Conservation (phyloP, 2,329 filamentous ascomycete genomes). For the Triangularia verruculosa region DNA sequence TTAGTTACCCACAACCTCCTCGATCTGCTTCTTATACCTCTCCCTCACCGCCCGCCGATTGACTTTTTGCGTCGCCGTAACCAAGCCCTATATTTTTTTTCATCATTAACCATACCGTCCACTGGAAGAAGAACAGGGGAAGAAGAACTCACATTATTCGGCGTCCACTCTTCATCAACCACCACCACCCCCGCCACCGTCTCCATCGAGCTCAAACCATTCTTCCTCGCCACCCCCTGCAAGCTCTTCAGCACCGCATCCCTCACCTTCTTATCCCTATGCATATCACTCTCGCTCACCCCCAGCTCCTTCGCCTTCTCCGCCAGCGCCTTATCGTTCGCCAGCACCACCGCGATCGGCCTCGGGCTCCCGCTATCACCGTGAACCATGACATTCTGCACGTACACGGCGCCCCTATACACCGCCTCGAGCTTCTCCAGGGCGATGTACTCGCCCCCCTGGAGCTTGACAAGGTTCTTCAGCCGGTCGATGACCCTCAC, state of each 20-base stretch:
- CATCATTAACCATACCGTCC: neutral
- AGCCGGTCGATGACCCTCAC: conserved; percentile 89
- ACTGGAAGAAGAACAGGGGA: no score
- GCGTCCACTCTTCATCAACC: conserved; percentile 84
- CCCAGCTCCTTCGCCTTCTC: conserved; percentile 59
- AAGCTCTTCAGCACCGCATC: conserved; percentile 64
- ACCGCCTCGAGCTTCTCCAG: conserved; percentile 93
- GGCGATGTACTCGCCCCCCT: conserved; percentile 94
- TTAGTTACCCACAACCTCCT: conserved; percentile 36
- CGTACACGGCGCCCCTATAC: conserved; percentile 75
- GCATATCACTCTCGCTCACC: conserved; percentile 65
- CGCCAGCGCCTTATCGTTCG: conserved; percentile 61
- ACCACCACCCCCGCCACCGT: conserved; percentile 73
- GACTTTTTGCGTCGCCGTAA: conserved; percentile 61
- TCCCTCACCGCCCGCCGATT: conserved; percentile 53
- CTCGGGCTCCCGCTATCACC: conserved; percentile 72
- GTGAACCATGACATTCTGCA: conserved; percentile 84
- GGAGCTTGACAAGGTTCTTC: conserved; percentile 97
- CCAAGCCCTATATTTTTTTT: conserved; percentile 49
- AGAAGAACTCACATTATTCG: conserved; percentile 69
- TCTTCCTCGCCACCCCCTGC: conserved; percentile 60
- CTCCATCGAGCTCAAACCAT: conserved; percentile 68
- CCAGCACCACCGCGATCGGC: conserved; percentile 76
- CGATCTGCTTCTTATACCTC: conserved; percentile 51
- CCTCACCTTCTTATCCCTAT: conserved; percentile 64